phyloP scores from a whole-genome alignment of 331 rosid genomes.

The Malus hybrid region DNA sequence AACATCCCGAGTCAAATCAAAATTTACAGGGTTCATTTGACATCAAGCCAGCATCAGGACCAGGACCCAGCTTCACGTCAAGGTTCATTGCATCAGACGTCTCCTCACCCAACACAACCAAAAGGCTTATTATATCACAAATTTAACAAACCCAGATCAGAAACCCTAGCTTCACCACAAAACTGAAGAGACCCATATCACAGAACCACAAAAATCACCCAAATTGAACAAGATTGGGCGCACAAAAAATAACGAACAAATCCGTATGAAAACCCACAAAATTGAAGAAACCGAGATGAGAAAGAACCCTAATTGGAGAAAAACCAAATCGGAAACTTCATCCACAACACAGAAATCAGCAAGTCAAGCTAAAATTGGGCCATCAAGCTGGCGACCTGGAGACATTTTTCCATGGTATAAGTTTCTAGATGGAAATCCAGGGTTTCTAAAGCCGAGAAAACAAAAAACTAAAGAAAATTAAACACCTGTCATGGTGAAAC shows the following conservation, averaged over 20 bases:
- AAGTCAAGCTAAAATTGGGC: neutral
- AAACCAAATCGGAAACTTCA: slow-evolving; percentile 18
- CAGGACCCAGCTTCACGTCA: slow-evolving; percentile 91
- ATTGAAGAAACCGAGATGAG: neutral
- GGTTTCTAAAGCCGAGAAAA: slow-evolving; percentile 3
- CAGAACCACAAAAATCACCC: neutral
- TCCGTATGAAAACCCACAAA: neutral
- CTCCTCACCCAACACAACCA: slow-evolving; percentile 70
- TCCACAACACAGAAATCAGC: slow-evolving; percentile 9
- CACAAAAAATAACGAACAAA: neutral
- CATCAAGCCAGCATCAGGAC: slow-evolving; percentile 48
- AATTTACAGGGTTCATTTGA: slow-evolving; percentile 38
- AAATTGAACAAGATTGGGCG: neutral
- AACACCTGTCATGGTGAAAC: slow-evolving; percentile 31
- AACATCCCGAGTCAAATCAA: slow-evolving; percentile 52
- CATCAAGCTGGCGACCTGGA: neutral
- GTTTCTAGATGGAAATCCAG: neutral
- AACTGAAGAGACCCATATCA: slow-evolving; percentile 16
- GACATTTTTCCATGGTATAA: neutral
- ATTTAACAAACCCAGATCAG: slow-evolving; percentile 11
- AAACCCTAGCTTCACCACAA: slow-evolving; percentile 6
- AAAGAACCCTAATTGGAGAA: slow-evolving; percentile 33
- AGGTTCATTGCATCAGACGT: slow-evolving; percentile 79
- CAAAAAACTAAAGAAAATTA: neutral
- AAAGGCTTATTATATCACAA: slow-evolving; percentile 13